These are phyloP conservation scores for Forsythia viridissima DNA, from an alignment of 257 asterid species.

Conservation along the genomic window DNA sequence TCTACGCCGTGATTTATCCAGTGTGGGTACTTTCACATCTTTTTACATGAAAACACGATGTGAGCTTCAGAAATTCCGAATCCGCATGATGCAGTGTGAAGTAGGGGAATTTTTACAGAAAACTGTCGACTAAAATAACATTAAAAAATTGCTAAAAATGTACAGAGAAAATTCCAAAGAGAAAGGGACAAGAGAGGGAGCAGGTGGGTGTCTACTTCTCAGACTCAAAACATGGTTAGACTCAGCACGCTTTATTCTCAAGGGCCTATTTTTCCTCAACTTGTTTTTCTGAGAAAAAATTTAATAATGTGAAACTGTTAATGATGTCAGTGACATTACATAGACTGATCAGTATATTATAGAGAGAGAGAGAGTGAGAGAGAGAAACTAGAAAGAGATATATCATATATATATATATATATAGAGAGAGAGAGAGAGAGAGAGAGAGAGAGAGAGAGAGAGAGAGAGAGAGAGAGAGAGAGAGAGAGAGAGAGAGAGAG, in stretches of 20 bases:
- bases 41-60: constrained; percentile 29
- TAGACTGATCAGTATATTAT: not conserved
- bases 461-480: not conserved
- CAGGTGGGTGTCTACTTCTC: constrained; percentile 58
- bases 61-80: constrained; percentile 34
- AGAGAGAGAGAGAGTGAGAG: not conserved
- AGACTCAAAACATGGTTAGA: constrained; percentile 5
- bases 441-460: not conserved
- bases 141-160: not conserved
- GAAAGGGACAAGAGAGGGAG: constrained; percentile 42
- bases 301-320: not conserved
- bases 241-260: constrained; percentile 21
- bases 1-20: not conserved
- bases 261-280: not conserved
- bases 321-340: constrained; percentile 8
- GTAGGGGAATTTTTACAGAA: constrained; percentile 33
- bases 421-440: not conserved
- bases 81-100: constrained; percentile 34
- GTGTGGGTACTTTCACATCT: constrained; percentile 24
- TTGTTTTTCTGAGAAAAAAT: not conserved
- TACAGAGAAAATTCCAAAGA: constrained; percentile 37
- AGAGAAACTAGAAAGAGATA: not conserved
- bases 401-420: too few relatives aligned
- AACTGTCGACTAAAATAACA: constrained; percentile 23
- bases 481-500: not conserved